A percentile compares a stretch with the other conserved stretches of the same genome.
Conservation (phyloP, 2,329 filamentous ascomycete species). For the Tricladium varicosporioides region DNA sequence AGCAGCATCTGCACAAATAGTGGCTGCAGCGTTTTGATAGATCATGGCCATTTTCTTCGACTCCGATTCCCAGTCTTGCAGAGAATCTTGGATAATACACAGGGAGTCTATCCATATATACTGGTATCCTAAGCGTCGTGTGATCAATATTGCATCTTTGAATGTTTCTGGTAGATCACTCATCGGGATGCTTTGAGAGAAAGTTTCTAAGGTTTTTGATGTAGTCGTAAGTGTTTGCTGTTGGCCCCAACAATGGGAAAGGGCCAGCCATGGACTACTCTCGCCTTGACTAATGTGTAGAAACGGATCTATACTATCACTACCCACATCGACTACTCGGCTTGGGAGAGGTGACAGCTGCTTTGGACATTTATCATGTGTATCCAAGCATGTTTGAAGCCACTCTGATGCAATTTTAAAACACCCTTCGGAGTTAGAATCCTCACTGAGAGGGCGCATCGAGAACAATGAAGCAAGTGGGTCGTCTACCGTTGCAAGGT, state of each 20-base stretch:
- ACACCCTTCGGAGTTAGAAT: slow-evolving; percentile 3
- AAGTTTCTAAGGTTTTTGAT: background rate
- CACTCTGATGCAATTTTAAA: background rate
- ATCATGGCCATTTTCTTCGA: background rate
- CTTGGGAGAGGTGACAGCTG: slow-evolving; percentile 2
- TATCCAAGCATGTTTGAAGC: background rate
- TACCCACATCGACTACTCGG: slow-evolving; percentile 8
- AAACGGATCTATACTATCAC: background rate
- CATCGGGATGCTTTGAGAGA: background rate
- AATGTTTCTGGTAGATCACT: background rate
- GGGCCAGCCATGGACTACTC: background rate
- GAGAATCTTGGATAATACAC: no score
- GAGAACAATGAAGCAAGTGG: background rate
- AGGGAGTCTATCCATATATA: background rate
- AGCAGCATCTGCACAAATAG: background rate
- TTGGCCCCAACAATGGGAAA: slow-evolving; percentile 8
- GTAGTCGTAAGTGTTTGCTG: background rate
- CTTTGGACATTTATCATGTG: slow-evolving; percentile 1
- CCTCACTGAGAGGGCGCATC: background rate
- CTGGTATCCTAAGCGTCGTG: background rate
- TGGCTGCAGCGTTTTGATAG: background rate
- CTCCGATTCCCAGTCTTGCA: background rate
- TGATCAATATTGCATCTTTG: background rate
- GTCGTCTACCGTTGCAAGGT: background rate
- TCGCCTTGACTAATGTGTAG: background rate